These are phyloP conservation scores for Lasiodiplodia sp. DNA, from an alignment of 2,329 filamentous ascomycete species.

Conservation along the genomic window DNA sequence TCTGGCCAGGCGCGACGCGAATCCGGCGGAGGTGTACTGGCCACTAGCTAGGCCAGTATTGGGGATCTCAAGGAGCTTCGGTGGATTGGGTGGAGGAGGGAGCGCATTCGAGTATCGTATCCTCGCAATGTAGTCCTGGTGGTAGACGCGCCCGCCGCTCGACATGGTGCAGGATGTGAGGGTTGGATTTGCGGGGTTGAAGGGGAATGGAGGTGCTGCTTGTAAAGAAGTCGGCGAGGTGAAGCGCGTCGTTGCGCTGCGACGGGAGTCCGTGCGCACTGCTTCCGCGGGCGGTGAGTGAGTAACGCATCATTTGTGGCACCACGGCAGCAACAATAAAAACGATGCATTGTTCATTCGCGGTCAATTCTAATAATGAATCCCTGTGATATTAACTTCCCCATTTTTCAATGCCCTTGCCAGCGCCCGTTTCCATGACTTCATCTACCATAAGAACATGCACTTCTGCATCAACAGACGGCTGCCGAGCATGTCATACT, in stretches of 20 bases:
- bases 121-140: conserved; percentile 97
- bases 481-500: conserved; percentile 86
- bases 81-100: conserved; percentile 90
- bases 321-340: neutral
- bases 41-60: conserved; percentile 87
- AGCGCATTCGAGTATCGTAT: conserved; percentile 96
- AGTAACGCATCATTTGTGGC: neutral
- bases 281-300: neutral
- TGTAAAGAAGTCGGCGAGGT: conserved; percentile 16
- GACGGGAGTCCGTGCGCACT: conserved; percentile 14
- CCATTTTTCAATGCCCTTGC: neutral
- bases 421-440: conserved; percentile 4
- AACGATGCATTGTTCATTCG: neutral
- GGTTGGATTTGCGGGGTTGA: neutral
- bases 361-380: neutral
- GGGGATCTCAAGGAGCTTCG: conserved; percentile 96
- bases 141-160: conserved; percentile 53
- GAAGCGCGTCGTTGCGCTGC: conserved; percentile 12
- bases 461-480: conserved; percentile 70
- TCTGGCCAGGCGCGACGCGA: conserved; percentile 85
- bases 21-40: conserved; percentile 89
- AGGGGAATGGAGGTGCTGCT: neutral
- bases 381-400: neutral
- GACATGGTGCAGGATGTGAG: conserved; percentile 21
- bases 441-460: conserved; percentile 50